A percentile compares a stretch with the other conserved stretches of the same genome.
Conservation (phyloP, 371 early-diverging fungal species). For the Mortierella sp. region DNA sequence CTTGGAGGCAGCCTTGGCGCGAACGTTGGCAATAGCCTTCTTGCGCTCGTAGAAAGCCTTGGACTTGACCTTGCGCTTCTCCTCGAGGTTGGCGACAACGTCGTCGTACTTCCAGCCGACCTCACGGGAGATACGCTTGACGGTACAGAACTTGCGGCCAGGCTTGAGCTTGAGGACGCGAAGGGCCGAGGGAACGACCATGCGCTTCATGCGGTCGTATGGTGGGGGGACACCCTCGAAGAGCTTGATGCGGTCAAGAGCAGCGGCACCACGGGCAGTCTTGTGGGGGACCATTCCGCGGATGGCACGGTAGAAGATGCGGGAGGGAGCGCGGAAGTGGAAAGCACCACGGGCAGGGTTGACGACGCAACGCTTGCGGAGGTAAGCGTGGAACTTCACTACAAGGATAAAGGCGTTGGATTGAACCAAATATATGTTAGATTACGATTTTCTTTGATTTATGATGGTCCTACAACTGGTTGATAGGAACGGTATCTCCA, state of each 20-base stretch:
- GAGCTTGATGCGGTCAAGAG: conserved; percentile 97
- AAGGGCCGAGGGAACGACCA: conserved; percentile 97
- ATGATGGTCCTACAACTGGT: too few relatives aligned
- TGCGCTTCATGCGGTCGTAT: conserved; percentile 96
- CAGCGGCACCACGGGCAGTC: conserved; percentile 98
- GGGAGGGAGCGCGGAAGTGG: conserved; percentile 99
- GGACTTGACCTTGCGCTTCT: conserved; percentile 96
- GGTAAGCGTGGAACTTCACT: conserved; percentile 96
- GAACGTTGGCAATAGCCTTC: conserved; percentile 75
- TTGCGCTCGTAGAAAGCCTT: conserved; percentile 95
- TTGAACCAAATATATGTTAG: too few relatives aligned
- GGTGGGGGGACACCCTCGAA: conserved; percentile 99
- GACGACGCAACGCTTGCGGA: conserved; percentile 99
- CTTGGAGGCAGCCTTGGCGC: conserved; percentile 73
- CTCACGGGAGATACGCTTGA: conserved; percentile 95
- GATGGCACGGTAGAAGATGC: conserved; percentile 97
- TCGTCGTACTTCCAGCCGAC: conserved; percentile 99
- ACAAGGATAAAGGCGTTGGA: too few relatives aligned
- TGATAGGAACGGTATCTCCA: background rate
- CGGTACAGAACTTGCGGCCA: conserved; percentile 96
- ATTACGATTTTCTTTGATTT: background rate
- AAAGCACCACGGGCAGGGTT: conserved; percentile 99
- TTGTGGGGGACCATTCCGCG: conserved; percentile 99
- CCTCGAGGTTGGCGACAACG: conserved; percentile 95
- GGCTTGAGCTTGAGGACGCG: conserved; percentile 97